Evolutionary conservation across 2,329 filamentous ascomycete species (phyloP), one percentile per base, ranked within the genome.

Genomic region (Endoconidiophora polonica): DNA sequence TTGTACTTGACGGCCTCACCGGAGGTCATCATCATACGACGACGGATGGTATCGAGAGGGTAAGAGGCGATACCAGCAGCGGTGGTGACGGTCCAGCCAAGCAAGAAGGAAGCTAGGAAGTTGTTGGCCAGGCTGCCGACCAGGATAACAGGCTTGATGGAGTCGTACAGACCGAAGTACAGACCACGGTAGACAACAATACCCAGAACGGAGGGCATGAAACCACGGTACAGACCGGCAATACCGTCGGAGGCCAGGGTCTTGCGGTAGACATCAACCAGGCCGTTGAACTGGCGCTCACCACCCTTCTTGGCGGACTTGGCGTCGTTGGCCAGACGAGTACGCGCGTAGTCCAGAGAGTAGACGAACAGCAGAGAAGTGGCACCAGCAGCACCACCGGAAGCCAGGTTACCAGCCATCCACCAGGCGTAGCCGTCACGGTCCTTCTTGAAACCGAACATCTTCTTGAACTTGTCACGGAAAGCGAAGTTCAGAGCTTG

Each of bases 151-250:
- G 91, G 91, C 87, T 98, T 98, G 80, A 98, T 82, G 63, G 91
- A 98, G 77, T 98, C 91, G 87, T 98, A 98, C 84, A 98, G 84
- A 70, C 91, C 91, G 84, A 98, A 98, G 88, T 98, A 98, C 65
- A 98, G 87, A 95, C 91, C 91, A 86, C 91, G 91, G 86, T 98
- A 98, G 76, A 98, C 91, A 65, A 98, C 73, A 72, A 98, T 98
- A 83, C 91, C 91, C 72, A 84, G 79, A 66, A 98, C 91, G 66
- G 91, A 98, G 70, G 93, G 91, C 79, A 88, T 87, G 85, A 98
- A 98, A 79, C 91, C 91, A 94, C 91, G 91, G 86, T 98, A 98
- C 67, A 98, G 88, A 93, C 91, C 91, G 67, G 82, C 84, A 75
- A 98, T 78, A 93, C 91, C 91, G 71, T 98, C 91, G 65, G 86